Evolutionary conservation across 257 asterid species (phyloP).

Genomic region (Nicotiana tabacum): DNA sequence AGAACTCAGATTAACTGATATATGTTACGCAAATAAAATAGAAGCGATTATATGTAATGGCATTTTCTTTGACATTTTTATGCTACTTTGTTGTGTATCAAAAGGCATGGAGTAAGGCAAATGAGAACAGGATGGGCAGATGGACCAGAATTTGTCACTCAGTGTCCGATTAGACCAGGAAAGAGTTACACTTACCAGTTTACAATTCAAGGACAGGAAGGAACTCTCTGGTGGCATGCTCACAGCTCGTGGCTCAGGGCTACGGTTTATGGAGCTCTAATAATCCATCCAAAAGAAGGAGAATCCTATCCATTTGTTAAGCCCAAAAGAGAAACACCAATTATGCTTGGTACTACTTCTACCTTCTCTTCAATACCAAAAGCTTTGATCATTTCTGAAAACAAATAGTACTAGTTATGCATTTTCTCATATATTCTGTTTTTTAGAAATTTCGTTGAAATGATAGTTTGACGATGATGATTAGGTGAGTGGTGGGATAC

Average conservation of each 20-base stretch:
- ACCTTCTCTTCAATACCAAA: background rate
- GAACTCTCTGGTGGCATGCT: conserved; percentile 97
- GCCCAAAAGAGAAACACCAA: conserved; percentile 59
- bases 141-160: conserved; percentile 84
- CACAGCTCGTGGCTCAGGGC: conserved; percentile 97
- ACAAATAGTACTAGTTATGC: background rate
- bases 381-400: background rate
- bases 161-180: conserved; percentile 84
- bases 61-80: background rate
- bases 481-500: conserved; percentile 97
- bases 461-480: conserved; percentile 12
- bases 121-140: conserved; percentile 81
- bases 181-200: conserved; percentile 68
- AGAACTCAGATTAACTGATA: background rate
- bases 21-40: background rate
- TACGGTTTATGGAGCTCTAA: conserved; percentile 74
- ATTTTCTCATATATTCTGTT: background rate
- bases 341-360: conserved; percentile 56
- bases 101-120: conserved; percentile 86
- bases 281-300: conserved; percentile 65
- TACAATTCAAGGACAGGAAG: conserved; percentile 74
- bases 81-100: background rate
- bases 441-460: background rate
- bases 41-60: background rate
- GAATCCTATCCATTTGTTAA: conserved; percentile 68